Percentiles rank a stretch among this genome's conserved stretches.
phyloP scores from a whole-genome alignment of 1,284 basidiomycete genomes.

The Abortiporus biennis region DNA sequence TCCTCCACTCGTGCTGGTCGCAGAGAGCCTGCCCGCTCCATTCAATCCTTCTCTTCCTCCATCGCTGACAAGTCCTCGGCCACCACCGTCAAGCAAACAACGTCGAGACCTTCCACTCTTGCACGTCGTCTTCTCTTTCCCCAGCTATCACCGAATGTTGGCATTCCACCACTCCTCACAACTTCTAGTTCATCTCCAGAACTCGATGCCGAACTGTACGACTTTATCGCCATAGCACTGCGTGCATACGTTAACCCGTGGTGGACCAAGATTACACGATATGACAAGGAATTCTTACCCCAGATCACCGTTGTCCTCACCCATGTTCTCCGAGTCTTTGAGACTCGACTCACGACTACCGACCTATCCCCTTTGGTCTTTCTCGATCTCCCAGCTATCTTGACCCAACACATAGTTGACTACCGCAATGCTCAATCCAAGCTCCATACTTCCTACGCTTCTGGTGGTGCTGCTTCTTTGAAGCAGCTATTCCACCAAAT shows the following conservation, averaged over 20 bases:
- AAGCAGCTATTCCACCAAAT: conserved; percentile 67
- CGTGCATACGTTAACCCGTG: conserved; percentile 74
- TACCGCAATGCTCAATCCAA: conserved; percentile 62
- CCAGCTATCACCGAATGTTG: conserved; percentile 34
- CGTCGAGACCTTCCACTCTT: conserved; percentile 33
- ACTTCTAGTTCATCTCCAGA: conserved; percentile 38
- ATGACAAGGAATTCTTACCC: conserved; percentile 76
- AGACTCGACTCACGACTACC: conserved; percentile 45
- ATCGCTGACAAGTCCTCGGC: conserved; percentile 19
- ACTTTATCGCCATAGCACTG: conserved; percentile 70
- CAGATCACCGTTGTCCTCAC: conserved; percentile 58
- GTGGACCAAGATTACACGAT: conserved; percentile 77
- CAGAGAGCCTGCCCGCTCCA: conserved; percentile 21
- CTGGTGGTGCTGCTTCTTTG: conserved; percentile 53
- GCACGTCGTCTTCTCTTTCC: conserved; percentile 69
- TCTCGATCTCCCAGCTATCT: conserved; percentile 51
- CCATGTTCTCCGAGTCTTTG: conserved; percentile 52
- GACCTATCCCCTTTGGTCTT: conserved; percentile 58
- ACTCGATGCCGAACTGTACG: conserved; percentile 65
- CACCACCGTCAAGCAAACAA: conserved; percentile 7
- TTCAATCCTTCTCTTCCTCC: conserved; percentile 24
- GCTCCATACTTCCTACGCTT: conserved; percentile 59
- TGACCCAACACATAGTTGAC: conserved; percentile 71
- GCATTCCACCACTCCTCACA: conserved; percentile 49
- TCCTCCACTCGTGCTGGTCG: conserved; percentile 13